A percentile compares a stretch with the other conserved stretches of the same genome.
These are phyloP conservation scores for Alopecurus myosuroides DNA, from an alignment of 176 grass and related monocot genomes.

Conservation along the genomic window DNA sequence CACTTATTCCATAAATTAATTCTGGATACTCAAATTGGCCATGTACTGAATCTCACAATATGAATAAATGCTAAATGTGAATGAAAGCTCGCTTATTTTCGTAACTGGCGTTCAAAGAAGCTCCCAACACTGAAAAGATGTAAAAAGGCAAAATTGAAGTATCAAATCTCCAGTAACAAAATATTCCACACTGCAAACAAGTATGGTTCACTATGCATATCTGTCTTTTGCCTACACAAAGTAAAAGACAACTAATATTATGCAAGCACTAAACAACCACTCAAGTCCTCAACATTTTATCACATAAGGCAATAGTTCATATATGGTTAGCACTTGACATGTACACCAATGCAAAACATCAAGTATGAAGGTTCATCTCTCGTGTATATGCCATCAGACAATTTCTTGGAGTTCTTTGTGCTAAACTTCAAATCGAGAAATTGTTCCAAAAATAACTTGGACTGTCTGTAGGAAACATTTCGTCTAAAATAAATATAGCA, in stretches of 20 bases:
- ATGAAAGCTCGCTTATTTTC: slow-evolving; percentile 63
- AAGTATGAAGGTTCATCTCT: slow-evolving; percentile 72
- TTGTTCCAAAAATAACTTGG: too few relatives aligned
- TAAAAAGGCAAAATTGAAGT: too few relatives aligned
- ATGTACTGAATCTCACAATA: too few relatives aligned
- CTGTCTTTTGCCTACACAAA: background rate
- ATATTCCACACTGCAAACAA: background rate
- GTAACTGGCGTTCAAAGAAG: slow-evolving; percentile 89
- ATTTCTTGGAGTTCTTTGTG: slow-evolving; percentile 49
- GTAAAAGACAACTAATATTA: background rate
- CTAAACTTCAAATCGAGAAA: too few relatives aligned
- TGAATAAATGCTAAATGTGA: too few relatives aligned
- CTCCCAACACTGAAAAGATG: slow-evolving; percentile 68
- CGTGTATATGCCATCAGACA: slow-evolving; percentile 57
- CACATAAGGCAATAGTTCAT: background rate
- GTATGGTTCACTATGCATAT: background rate
- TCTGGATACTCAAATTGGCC: too few relatives aligned
- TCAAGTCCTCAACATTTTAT: background rate
- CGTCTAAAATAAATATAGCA: slow-evolving; percentile 67
- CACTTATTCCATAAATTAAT: too few relatives aligned
- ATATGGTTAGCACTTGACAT: background rate
- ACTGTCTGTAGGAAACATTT: slow-evolving; percentile 76
- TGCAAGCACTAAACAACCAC: background rate
- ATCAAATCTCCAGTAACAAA: too few relatives aligned
- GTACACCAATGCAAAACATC: slow-evolving; percentile 7